A percentile compares a stretch with the other conserved stretches of the same genome.
phyloP scores from a whole-genome alignment of 306 rosid genomes.

The Quercus aquifolioides region DNA sequence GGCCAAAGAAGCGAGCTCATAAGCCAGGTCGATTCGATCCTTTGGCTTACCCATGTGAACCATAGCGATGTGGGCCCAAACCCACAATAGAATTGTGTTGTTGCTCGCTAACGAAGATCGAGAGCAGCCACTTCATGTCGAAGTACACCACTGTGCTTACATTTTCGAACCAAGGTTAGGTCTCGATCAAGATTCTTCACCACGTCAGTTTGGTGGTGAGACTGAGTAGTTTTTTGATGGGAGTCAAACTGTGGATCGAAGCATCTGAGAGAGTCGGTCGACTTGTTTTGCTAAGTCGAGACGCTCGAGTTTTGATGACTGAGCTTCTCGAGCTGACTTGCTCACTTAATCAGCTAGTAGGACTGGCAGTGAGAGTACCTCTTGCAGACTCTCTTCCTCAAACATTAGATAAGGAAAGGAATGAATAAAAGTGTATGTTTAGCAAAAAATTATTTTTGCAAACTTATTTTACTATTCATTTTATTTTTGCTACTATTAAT shows the following conservation, averaged over 20 bases:
- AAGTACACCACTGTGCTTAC: slow-evolving; percentile 57
- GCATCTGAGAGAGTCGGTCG: slow-evolving; percentile 50
- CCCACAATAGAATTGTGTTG: slow-evolving; percentile 71
- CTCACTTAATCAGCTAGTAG: slow-evolving; percentile 56
- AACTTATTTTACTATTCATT: too few species aligned
- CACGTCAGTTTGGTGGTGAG: slow-evolving; percentile 44
- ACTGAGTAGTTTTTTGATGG: slow-evolving; percentile 13
- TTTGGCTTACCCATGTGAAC: slow-evolving; percentile 69
- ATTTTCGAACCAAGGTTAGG: slow-evolving; percentile 45
- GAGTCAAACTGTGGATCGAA: slow-evolving; percentile 53
- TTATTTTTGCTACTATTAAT: too few species aligned
- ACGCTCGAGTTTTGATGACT: slow-evolving; percentile 55
- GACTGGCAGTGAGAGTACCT: slow-evolving; percentile 53
- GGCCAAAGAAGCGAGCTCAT: slow-evolving; percentile 43
- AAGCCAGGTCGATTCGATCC: slow-evolving; percentile 59
- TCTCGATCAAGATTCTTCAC: slow-evolving; percentile 60
- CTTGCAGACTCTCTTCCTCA: slow-evolving; percentile 47
- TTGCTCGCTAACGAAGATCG: slow-evolving; percentile 71
- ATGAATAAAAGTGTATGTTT: too few species aligned
- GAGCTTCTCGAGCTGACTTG: slow-evolving; percentile 60
- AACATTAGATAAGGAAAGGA: slow-evolving; percentile 23
- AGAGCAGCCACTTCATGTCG: slow-evolving; percentile 44
- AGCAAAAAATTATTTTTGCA: too few species aligned
- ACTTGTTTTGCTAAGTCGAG: slow-evolving; percentile 51
- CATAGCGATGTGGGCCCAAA: slow-evolving; percentile 59